Conservation (phyloP, 306 rosid species). For the Acacia acuminata region DNA sequence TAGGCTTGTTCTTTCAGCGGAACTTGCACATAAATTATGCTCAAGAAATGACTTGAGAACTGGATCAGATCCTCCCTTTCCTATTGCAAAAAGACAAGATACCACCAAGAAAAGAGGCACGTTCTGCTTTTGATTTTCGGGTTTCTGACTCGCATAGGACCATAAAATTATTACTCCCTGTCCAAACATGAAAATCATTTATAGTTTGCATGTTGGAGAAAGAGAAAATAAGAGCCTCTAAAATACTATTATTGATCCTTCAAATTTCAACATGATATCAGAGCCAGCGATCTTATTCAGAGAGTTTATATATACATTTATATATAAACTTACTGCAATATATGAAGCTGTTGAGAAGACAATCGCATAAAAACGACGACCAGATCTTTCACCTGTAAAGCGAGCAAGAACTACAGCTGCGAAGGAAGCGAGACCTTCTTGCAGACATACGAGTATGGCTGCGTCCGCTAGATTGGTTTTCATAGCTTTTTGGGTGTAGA, state of each 20-base stretch:
- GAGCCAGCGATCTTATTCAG: too few species aligned
- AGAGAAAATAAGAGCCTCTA: too few species aligned
- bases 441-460: neutral
- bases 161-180: neutral
- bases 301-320: too few species aligned
- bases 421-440: neutral
- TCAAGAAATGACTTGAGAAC: neutral
- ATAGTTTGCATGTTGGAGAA: too few species aligned
- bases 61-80: neutral
- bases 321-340: neutral
- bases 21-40: neutral
- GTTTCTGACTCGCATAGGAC: neutral
- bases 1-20: neutral
- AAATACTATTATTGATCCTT: too few species aligned
- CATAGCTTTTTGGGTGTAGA: neutral
- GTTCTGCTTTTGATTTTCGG: neutral
- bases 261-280: too few species aligned
- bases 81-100: neutral
- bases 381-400: neutral
- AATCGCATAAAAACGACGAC: neutral
- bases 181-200: neutral
- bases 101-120: neutral
- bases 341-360: neutral
- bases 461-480: neutral
- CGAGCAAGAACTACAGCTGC: neutral